Evolutionary conservation across 2,329 filamentous ascomycete species (phyloP), one percentile per base, ranked within the genome.

Genomic region (Fusarium pininemorale): DNA sequence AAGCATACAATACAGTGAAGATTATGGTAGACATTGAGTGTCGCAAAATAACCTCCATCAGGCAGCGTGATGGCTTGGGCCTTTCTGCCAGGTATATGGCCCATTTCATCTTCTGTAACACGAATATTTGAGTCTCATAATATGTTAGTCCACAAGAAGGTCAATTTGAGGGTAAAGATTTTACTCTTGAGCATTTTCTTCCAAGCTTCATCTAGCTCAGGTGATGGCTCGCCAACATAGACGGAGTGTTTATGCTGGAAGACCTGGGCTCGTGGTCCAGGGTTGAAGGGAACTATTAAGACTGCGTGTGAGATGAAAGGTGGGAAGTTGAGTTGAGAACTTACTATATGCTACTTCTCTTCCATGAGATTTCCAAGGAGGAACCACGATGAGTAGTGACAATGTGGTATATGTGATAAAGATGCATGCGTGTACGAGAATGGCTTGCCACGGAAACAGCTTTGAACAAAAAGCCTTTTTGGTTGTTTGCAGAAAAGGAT

Each of bases 401-500:
- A 26, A 9, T 26, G 22, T 15, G n/a, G 32, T 38, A 26, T 53
- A 53, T 5, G 2, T 6, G 2, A 26, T 5, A 7, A 53, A 2
- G 2, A 38, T 22, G 1, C 16, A 0, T 12, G 32, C 1, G 6
- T 53, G 50, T 22, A 38, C 3, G 7, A 53, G 18, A 37, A 53
- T 38, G 5, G 18, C 32, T 37, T 16, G n/a, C 50, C 50, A 26
- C 3, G 13, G 1, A 20, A 53, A 37, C 1, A 53, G 7, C 0
- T 16, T 22, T 8, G 24, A 15, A 12, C 9, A 12, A 38, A 1
- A 5, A 2, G n/a, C n/a, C 13, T 8, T 2, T 53, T 3, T 22
- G 6, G 4, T 0, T 5, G 18, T 0, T 37, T 1, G n/a, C 2
- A 10, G 4, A 12, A 53, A 26, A 15, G 9, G 2, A 8, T 7